Evolutionary conservation across 805 yeast species (phyloP), one percentile per base, ranked within the genome.

Genomic region (Metschnikowia continentalis): DNA sequence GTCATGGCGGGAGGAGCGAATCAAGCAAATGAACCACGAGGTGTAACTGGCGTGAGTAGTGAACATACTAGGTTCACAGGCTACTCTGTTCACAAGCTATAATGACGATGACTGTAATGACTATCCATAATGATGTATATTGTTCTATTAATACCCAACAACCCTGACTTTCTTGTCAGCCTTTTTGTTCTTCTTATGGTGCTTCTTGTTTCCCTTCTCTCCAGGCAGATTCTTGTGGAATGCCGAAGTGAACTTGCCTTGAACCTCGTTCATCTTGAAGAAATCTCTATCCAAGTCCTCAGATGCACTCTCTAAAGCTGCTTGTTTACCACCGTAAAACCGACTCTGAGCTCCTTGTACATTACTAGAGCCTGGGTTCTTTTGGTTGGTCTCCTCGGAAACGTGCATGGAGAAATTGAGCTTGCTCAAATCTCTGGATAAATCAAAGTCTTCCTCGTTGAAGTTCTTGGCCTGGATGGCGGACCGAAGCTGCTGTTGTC

Each of bases 201-300:
- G 89, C 63, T 82, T 83, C 64, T 82, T 82, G 40, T 70, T 68
- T 4, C 68, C 68, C 38, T 35, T 61, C 61, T 6, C 59, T 63
- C 26, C 55, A 55, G 22, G 50, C 64, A 33, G 49, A 38, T 63
- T 68, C 59, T 76, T 76, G 64, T 92, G 97, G 77, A 89, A 90
- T 6, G 98, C 96, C 5, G 78, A 72, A 39, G 75, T 74, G 54
- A 85, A 63, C 48, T 78, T 80, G 3, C 96, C 96, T 54, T 76
- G 75, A 3, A 84, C 82, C 14, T 68, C 71, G 52, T 77, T 78
- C 83, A 84, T 80, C 50, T 79, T 76, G 76, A 92, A 92, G 63
- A 92, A 92, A 52, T 90, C 96, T 35, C 81, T 76, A 67, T 92
- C 97, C 57, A 92, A 74, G 59, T 89, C 94, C 39, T 82, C 88